These are phyloP conservation scores for Phaeoacremonium minimum DNA, from an alignment of 2,329 filamentous ascomycete species.

Conservation along the genomic window DNA sequence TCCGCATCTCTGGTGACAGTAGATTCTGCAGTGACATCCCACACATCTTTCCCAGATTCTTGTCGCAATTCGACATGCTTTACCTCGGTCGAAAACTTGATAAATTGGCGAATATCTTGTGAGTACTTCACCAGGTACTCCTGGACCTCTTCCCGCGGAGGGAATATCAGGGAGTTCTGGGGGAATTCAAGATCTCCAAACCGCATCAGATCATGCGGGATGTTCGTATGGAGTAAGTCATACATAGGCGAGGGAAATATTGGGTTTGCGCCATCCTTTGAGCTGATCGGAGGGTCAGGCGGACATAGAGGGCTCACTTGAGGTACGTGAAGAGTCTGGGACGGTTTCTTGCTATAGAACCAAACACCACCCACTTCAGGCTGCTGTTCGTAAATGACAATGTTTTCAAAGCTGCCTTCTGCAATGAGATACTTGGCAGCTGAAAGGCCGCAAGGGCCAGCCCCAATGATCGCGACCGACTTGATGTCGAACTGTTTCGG, in stretches of 20 bases:
- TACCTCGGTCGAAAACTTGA: slow-evolving; percentile 70
- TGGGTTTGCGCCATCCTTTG: slow-evolving; percentile 32
- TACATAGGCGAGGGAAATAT: slow-evolving; percentile 83
- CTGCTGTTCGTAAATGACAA: slow-evolving; percentile 82
- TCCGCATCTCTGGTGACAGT: slow-evolving; percentile 35
- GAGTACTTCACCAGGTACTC: slow-evolving; percentile 72
- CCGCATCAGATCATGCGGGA: slow-evolving; percentile 75
- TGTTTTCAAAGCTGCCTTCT: slow-evolving; percentile 60
- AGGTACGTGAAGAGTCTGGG: slow-evolving; percentile 52
- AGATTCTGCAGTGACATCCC: slow-evolving; percentile 56
- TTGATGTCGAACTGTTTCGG: slow-evolving; percentile 41
- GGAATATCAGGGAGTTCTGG: slow-evolving; percentile 65
- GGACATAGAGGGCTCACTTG: slow-evolving; percentile 62
- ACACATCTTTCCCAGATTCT: slow-evolving; percentile 37
- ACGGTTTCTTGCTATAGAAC: slow-evolving; percentile 63
- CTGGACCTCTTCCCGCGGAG: slow-evolving; percentile 65
- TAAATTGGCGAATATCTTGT: slow-evolving; percentile 58
- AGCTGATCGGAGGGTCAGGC: slow-evolving; percentile 59
- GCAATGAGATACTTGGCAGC: slow-evolving; percentile 77
- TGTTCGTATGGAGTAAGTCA: slow-evolving; percentile 78
- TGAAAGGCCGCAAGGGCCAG: slow-evolving; percentile 73
- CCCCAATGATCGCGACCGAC: slow-evolving; percentile 74
- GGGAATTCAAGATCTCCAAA: slow-evolving; percentile 70
- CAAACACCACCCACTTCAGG: slow-evolving; percentile 75
- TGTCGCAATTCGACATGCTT: slow-evolving; percentile 45